Percentiles rank a stretch among this genome's conserved stretches.
phyloP scores from a whole-genome alignment of 2,329 filamentous ascomycete species.

The Coniochaeta sp. region DNA sequence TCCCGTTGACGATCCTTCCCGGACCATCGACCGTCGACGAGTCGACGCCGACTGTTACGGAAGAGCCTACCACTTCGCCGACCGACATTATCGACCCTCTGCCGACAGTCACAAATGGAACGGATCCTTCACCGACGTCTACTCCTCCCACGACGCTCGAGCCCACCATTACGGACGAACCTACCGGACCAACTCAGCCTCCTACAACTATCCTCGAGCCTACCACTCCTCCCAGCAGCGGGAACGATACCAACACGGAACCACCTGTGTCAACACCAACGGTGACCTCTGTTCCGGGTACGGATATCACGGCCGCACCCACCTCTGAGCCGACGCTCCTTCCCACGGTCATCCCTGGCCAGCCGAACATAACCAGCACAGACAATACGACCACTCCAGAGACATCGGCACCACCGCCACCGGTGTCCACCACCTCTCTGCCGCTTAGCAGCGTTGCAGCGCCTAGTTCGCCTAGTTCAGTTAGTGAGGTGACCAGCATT shows the following conservation, averaged over 20 bases:
- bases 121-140: not conserved
- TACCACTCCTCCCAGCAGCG: not conserved
- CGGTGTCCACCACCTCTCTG: not conserved
- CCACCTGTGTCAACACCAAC: not conserved
- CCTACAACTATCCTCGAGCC: too few relatives aligned
- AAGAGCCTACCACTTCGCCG: not conserved
- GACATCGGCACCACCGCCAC: not conserved
- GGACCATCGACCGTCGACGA: not conserved
- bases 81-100: not conserved
- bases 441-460: too few relatives aligned
- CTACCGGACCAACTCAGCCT: too few relatives aligned
- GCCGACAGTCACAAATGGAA: not conserved
- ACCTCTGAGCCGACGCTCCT: not conserved
- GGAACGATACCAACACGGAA: conserved; percentile 8
- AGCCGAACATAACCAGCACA: conserved; percentile 12
- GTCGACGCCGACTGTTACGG: not conserved
- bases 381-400: conserved; percentile 17
- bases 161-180: not conserved
- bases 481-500: not conserved
- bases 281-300: not conserved
- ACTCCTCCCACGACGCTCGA: not conserved
- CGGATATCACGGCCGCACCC: not conserved
- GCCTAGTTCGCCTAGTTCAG: not conserved
- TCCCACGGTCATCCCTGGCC: not conserved
- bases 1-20: not conserved